A percentile compares a stretch with the other conserved stretches of the same genome.
These are phyloP conservation scores for Ceratonia siliqua DNA, from an alignment of 306 rosid genomes.

Conservation along the genomic window DNA sequence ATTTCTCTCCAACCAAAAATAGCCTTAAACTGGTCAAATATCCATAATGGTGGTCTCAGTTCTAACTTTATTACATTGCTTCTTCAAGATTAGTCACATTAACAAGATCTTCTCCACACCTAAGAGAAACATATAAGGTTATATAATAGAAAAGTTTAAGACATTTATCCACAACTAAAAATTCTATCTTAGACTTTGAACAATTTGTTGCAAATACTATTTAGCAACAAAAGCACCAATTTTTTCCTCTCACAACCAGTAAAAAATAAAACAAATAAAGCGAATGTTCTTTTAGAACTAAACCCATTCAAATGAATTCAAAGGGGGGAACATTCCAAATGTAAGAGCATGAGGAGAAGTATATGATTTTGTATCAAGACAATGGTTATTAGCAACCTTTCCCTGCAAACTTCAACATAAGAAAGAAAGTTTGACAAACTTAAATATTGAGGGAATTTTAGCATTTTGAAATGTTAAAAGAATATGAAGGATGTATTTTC, in stretches of 20 bases:
- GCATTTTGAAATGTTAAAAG: not conserved
- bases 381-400: slow-evolving; percentile 76
- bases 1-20: too few species aligned
- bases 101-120: not conserved
- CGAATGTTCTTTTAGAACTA: slow-evolving; percentile 23
- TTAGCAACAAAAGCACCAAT: slow-evolving; percentile 4
- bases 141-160: not conserved
- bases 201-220: slow-evolving; percentile 39
- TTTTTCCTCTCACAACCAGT: slow-evolving; percentile 6
- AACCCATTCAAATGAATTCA: slow-evolving; percentile 72
- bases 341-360: slow-evolving; percentile 84
- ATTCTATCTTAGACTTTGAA: too few species aligned
- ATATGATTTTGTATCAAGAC: slow-evolving; percentile 73
- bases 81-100: not conserved
- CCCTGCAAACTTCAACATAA: slow-evolving; percentile 65
- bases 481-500: slow-evolving; percentile 47
- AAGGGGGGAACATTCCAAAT: slow-evolving; percentile 86
- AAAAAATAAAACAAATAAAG: too few species aligned
- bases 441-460: slow-evolving; percentile 9
- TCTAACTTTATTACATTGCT: too few species aligned
- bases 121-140: not conserved
- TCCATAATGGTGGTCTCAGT: not conserved
- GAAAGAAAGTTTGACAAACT: slow-evolving; percentile 34
- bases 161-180: too few species aligned
- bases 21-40: not conserved